Percentiles rank a stretch among this genome's conserved stretches.
phyloP scores from a whole-genome alignment of 495 filamentous ascomycete genomes.

The Rostrohypoxylon terebratum region DNA sequence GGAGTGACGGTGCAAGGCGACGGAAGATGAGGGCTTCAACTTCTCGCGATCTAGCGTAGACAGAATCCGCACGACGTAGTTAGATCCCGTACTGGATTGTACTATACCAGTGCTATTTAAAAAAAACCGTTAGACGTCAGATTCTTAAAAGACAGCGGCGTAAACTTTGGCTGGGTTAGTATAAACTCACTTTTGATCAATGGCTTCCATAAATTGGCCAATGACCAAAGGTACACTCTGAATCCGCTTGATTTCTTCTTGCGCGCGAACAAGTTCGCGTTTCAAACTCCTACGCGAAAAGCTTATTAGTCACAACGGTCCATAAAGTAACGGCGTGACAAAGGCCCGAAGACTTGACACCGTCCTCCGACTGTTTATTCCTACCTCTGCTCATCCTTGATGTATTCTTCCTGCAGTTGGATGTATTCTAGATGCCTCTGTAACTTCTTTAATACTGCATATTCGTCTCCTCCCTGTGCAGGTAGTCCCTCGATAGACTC shows the following conservation, averaged over 20 bases:
- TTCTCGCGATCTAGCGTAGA: conserved; percentile 98
- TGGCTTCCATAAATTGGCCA: conserved; percentile 99
- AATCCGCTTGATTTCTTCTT: conserved; percentile 99
- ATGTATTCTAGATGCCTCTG: conserved; percentile 99
- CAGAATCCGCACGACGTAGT: conserved; percentile 98
- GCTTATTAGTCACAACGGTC: conserved; percentile 21
- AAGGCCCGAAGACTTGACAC: background rate
- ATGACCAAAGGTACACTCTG: conserved; percentile 98
- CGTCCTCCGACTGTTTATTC: conserved; percentile 2
- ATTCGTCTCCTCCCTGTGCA: conserved; percentile 89
- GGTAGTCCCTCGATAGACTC: conserved; percentile 85
- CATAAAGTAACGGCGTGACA: background rate
- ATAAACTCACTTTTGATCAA: conserved; percentile 90
- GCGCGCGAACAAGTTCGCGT: conserved; percentile 94
- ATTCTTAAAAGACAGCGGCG: background rate
- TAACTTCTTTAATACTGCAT: conserved; percentile 92
- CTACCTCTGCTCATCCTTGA: conserved; percentile 99
- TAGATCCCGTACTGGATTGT: conserved; percentile 96
- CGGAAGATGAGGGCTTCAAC: conserved; percentile 96
- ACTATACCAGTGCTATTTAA: conserved; percentile 91
- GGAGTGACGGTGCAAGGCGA: conserved; percentile 96
- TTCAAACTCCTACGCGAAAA: conserved; percentile 82
- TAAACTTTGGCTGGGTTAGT: background rate
- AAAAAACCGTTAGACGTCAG: conserved; percentile 32
- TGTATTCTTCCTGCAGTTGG: conserved; percentile 98